Evolutionary conservation across 1,284 basidiomycete genomes (phyloP).

Genomic region (Somion occarium): DNA sequence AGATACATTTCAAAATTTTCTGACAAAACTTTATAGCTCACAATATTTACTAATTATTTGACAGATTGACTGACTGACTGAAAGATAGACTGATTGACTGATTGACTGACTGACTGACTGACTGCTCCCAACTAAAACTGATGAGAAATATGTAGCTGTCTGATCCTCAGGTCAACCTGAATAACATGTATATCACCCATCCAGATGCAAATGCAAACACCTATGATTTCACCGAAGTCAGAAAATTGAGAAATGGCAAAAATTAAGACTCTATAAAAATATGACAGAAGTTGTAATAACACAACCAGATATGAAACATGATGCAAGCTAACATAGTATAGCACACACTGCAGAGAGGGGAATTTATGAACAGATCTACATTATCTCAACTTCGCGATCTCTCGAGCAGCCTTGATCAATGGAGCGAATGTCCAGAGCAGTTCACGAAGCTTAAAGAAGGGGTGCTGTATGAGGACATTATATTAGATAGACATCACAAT

Average conservation of each 20-base stretch:
- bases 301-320: too few species aligned
- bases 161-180: too few species aligned
- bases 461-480: conserved; percentile 47
- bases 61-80: neutral
- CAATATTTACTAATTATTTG: too few species aligned
- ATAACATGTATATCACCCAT: too few species aligned
- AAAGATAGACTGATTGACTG: neutral
- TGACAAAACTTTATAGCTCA: too few species aligned
- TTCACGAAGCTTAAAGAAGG: conserved; percentile 87
- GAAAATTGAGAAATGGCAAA: neutral
- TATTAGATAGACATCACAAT: conserved; percentile 5
- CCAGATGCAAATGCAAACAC: too few species aligned
- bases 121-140: too few species aligned
- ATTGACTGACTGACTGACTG: conserved; percentile 1
- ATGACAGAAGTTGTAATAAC: neutral
- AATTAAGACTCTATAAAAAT: too few species aligned
- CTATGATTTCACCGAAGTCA: too few species aligned
- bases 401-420: conserved; percentile 90
- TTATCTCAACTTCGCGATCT: conserved; percentile 71
- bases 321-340: too few species aligned
- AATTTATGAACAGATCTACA: conserved; percentile 6
- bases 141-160: too few species aligned
- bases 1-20: neutral
- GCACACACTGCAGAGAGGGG: neutral
- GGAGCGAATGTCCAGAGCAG: conserved; percentile 84